phyloP scores from a whole-genome alignment of 768 basidiomycete species.

The Podaxis carcinomalis region DNA sequence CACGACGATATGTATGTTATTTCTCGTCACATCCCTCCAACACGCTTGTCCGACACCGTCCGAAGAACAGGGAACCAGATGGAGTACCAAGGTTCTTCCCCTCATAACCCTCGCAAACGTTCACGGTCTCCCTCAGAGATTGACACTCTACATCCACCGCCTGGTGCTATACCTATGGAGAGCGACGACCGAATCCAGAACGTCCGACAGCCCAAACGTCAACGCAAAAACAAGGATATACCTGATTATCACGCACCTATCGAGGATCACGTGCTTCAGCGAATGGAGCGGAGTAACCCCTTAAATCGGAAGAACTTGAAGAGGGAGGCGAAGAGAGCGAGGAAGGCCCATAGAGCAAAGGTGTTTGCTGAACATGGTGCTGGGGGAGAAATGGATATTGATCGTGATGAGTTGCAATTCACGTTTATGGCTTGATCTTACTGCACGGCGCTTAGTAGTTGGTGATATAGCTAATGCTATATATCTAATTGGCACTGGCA shows the following conservation, averaged over 20 bases:
- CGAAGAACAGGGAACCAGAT: slow-evolving; percentile 23
- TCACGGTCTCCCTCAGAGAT: slow-evolving; percentile 32
- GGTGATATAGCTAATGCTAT: neutral
- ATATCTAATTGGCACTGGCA: neutral
- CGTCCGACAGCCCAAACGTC: slow-evolving; percentile 53
- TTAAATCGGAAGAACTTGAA: slow-evolving; percentile 57
- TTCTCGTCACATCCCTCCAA: neutral
- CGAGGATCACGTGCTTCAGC: slow-evolving; percentile 38
- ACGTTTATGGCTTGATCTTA: slow-evolving; percentile 39
- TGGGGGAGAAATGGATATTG: slow-evolving; percentile 41
- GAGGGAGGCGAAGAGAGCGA: slow-evolving; percentile 57
- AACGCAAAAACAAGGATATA: slow-evolving; percentile 51
- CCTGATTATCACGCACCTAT: slow-evolving; percentile 49
- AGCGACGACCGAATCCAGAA: slow-evolving; percentile 18
- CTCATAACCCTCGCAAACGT: slow-evolving; percentile 33
- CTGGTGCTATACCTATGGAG: slow-evolving; percentile 13
- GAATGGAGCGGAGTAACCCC: slow-evolving; percentile 55
- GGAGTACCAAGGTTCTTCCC: slow-evolving; percentile 31
- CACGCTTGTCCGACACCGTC: slow-evolving; percentile 14
- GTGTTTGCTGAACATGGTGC: slow-evolving; percentile 5
- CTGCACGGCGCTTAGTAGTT: neutral
- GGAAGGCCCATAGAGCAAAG: slow-evolving; percentile 40
- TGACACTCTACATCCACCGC: neutral
- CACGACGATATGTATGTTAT: slow-evolving; percentile 31
- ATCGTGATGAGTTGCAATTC: slow-evolving; percentile 40